Evolutionary conservation across 257 asterid species (phyloP).

Genomic region (Cynanchum wilfordii): DNA sequence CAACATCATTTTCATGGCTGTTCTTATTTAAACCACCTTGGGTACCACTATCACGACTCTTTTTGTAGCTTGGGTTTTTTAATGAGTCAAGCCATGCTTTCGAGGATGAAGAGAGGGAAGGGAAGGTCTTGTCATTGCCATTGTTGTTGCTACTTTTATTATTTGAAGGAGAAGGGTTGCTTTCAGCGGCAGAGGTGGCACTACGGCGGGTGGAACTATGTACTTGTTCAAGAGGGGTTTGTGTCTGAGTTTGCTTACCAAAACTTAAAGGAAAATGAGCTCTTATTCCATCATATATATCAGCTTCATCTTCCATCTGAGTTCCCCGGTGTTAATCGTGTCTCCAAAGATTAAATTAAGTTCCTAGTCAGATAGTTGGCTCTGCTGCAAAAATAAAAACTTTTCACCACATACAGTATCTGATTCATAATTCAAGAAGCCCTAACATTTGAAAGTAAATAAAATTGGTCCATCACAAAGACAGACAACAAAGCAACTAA

Average conservation of each 20-base stretch:
- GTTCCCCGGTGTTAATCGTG: background rate
- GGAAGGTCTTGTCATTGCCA: constrained; percentile 28
- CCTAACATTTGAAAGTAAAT: background rate
- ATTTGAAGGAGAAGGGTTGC: constrained; percentile 10
- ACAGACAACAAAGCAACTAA: background rate
- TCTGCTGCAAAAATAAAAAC: background rate
- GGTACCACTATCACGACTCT: background rate
- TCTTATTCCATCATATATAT: constrained; percentile 65
- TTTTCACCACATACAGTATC: background rate
- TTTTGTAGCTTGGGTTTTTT: constrained; percentile 36
- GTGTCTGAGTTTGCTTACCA: constrained; percentile 74
- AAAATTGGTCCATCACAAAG: constrained; percentile 1
- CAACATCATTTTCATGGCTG: constrained; percentile 10
- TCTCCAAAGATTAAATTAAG: background rate
- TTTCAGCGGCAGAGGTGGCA: constrained; percentile 19
- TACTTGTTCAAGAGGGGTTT: constrained; percentile 52
- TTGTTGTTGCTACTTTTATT: background rate
- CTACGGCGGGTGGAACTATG: constrained; percentile 85
- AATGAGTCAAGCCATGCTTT: constrained; percentile 50
- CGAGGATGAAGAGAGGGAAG: constrained; percentile 52
- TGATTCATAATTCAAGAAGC: background rate
- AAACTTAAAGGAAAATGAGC: constrained; percentile 69
- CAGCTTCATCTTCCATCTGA: constrained; percentile 69
- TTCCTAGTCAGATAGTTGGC: background rate
- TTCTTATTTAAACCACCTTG: background rate